Base-by-base conservation (phyloP, 805 yeast species). In the Starmerella potacharoeniae region DNA sequence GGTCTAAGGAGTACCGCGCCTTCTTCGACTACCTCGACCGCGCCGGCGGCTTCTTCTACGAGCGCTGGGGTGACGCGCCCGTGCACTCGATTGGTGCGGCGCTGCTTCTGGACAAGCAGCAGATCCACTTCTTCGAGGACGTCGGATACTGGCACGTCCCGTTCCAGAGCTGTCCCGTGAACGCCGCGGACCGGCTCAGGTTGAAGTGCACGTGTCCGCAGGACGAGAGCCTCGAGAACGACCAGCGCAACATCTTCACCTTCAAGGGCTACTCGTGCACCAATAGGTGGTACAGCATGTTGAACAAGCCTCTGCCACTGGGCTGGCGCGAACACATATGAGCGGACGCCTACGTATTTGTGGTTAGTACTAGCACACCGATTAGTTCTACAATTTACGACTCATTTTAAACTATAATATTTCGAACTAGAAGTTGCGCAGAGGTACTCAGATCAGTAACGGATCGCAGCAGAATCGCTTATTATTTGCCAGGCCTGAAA, bases 21-120 rank as follows among this genome's bases (percentile, higher is more conserved):
- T 84, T 77, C 69, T 85, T 85, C 66, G 73, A 83, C 28, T 71
- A 71, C 65, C 71, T 86, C 46, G 95, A 86, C 65, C 57, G 68
- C 48, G 67, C 77, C 3, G 95, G 95, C 55, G 95, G 95, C 0
- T 86, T 86, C 67, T 86, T 79, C 67, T 84, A 85, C 65, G 93
- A 87, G 71, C 75, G 96, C 61, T 87, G 95, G 95, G 96, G 96
- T 22, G 96, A 87, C 69, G 95, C 95, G 0, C 95, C 95, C 4
- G 79, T 86, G n/a, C 95, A 86, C 70, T 79, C 95, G 0, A 75
- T 86, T 51, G 95, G 86, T 5, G 85, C 80, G 2, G 70, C 88
- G 1, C 69, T 83, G 48, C 74, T 84, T 63, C 68, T 82, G 51
- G 75, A 79, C 58, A 73, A 74, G 62, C 69, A 72, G 34, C 77